A percentile compares a stretch with the other conserved stretches of the same genome.
phyloP scores from a whole-genome alignment of 2,329 filamentous ascomycete genomes.

The Alternaria sp. region DNA sequence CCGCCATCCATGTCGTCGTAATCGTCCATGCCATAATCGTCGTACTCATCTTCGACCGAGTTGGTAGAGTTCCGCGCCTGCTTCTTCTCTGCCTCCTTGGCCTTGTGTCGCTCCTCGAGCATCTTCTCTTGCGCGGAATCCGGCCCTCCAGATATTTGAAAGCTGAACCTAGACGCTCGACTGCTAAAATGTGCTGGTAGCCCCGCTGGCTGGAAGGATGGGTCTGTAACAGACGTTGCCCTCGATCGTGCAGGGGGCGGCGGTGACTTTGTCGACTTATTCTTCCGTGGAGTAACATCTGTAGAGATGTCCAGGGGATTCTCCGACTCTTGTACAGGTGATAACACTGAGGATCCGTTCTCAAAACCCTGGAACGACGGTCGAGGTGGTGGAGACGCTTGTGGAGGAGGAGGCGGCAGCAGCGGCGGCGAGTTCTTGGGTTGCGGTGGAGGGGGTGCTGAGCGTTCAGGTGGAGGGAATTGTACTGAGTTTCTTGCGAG shows the following conservation, averaged over 20 bases:
- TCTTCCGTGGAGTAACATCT: constrained; percentile 42
- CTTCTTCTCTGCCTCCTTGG: constrained; percentile 69
- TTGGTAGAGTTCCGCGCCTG: constrained; percentile 47
- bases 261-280: constrained; percentile 49
- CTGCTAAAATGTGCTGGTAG: constrained; percentile 62
- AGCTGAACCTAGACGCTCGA: constrained; percentile 81
- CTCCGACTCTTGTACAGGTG: constrained; percentile 46
- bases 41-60: constrained; percentile 49
- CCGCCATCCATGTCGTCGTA: constrained; percentile 65
- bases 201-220: constrained; percentile 47
- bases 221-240: constrained; percentile 50
- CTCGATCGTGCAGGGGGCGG: constrained; percentile 47
- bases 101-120: constrained; percentile 75
- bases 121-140: constrained; percentile 72
- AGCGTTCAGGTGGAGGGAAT: constrained; percentile 35
- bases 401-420: constrained; percentile 15
- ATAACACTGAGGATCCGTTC: constrained; percentile 38
- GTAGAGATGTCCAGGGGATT: constrained; percentile 35
- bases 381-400: constrained; percentile 20
- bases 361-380: constrained; percentile 32
- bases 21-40: constrained; percentile 53
- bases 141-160: constrained; percentile 78
- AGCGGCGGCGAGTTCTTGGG: constrained; percentile 27
- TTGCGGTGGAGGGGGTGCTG: constrained; percentile 26
- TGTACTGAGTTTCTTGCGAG: constrained; percentile 54